A percentile compares a stretch with the other conserved stretches of the same genome.
phyloP scores from a whole-genome alignment of 805 yeast species.

The Wickerhamiella spandovensis region DNA sequence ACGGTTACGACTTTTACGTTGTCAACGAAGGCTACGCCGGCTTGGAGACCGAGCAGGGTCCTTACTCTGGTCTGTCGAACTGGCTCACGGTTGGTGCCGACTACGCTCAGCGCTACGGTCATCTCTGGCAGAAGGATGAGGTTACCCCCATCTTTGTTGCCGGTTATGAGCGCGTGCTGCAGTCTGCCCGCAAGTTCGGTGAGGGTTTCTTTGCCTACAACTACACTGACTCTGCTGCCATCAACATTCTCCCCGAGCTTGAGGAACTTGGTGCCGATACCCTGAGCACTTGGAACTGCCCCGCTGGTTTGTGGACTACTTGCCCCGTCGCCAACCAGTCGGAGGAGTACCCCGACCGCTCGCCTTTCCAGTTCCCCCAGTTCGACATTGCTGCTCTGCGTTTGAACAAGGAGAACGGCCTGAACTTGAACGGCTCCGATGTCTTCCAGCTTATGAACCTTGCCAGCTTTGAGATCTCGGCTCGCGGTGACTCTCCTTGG shows the following conservation, averaged over 20 bases:
- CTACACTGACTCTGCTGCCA: conserved; percentile 26
- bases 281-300: conserved; percentile 35
- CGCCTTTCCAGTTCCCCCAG: conserved; percentile 11
- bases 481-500: conserved; percentile 34
- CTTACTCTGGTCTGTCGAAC: conserved; percentile 36
- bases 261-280: conserved; percentile 42
- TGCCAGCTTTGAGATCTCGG: conserved; percentile 41
- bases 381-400: conserved; percentile 20
- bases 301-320: conserved; percentile 22
- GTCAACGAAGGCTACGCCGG: conserved; percentile 26
- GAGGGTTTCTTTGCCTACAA: conserved; percentile 43
- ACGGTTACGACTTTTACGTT: conserved; percentile 14
- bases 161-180: conserved; percentile 25
- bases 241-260: conserved; percentile 35
- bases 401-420: conserved; percentile 25
- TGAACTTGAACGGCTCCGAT: conserved; percentile 30
- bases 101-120: conserved; percentile 32
- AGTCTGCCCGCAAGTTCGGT: conserved; percentile 43
- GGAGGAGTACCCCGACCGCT: conserved; percentile 9
- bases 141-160: conserved; percentile 32
- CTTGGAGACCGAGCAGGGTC: conserved; percentile 30
- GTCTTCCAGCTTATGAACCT: conserved; percentile 30
- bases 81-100: conserved; percentile 34
- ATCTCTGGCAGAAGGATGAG: conserved; percentile 27
- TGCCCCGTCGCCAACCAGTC: conserved; percentile 19